Conservation (phyloP, 176 grass and related monocot genomes). For the Oryza longistaminata region DNA sequence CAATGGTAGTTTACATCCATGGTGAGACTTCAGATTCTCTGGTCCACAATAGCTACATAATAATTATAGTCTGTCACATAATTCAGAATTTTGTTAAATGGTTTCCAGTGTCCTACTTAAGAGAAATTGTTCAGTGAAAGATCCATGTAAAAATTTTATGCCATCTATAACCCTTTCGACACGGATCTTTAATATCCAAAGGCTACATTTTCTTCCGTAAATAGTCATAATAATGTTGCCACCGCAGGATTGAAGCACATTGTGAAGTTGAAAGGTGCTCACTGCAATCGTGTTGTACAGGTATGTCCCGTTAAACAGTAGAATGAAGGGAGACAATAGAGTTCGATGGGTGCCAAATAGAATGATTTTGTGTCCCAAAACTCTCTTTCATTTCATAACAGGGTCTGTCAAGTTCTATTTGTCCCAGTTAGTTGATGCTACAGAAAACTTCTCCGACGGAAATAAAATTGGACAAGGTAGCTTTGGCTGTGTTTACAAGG, state of each 20-base stretch:
- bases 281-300: background rate
- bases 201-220: background rate
- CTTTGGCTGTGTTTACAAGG: slow-evolving; percentile 42
- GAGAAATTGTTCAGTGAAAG: background rate
- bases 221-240: background rate
- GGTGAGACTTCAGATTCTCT: background rate
- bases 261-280: background rate
- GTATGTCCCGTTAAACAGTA: background rate
- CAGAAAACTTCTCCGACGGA: slow-evolving; percentile 20
- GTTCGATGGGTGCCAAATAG: background rate
- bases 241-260: background rate
- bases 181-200: background rate
- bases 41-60: background rate
- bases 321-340: background rate
- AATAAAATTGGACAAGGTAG: slow-evolving; percentile 34
- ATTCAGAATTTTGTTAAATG: background rate
- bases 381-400: slow-evolving; percentile 12
- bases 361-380: background rate
- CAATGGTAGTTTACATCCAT: background rate
- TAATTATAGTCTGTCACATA: background rate
- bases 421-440: slow-evolving; percentile 33
- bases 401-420: background rate
- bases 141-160: background rate
- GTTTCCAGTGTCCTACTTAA: background rate
- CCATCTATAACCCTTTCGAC: too few species aligned